phyloP scores from a whole-genome alignment of 2,329 filamentous ascomycete genomes.

The Stylonectria norvegica region DNA sequence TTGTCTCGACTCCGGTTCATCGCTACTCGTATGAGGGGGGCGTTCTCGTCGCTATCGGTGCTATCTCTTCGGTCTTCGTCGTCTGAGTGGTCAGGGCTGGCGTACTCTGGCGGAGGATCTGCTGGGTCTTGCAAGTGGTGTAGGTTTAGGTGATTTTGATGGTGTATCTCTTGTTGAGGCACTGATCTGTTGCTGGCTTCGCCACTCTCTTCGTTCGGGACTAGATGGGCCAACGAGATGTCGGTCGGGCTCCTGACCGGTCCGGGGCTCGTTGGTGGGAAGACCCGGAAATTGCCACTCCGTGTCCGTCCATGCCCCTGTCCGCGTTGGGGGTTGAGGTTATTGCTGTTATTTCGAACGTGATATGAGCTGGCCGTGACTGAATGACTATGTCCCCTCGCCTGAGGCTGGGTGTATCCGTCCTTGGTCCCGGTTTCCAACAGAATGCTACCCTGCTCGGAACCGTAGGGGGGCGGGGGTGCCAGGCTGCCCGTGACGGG shows the following conservation, averaged over 20 bases:
- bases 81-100: constrained; percentile 61
- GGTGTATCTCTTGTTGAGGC: constrained; percentile 25
- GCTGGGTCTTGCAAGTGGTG: constrained; percentile 51
- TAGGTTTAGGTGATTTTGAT: constrained; percentile 37
- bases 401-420: constrained; percentile 43
- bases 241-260: constrained; percentile 90
- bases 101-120: constrained; percentile 68
- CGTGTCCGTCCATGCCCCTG: constrained; percentile 50
- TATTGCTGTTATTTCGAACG: constrained; percentile 42
- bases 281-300: constrained; percentile 74
- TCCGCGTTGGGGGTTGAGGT: constrained; percentile 61
- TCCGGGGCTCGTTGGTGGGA: constrained; percentile 78
- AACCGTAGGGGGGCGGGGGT: constrained; percentile 93
- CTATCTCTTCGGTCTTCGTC: constrained; percentile 51
- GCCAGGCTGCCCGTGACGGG: constrained; percentile 94
- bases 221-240: constrained; percentile 86
- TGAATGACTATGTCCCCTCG: constrained; percentile 47
- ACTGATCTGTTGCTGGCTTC: constrained; percentile 44
- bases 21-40: constrained; percentile 50
- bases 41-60: constrained; percentile 55
- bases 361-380: constrained; percentile 34
- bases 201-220: constrained; percentile 67
- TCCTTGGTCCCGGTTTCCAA: constrained; percentile 77
- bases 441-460: constrained; percentile 93
- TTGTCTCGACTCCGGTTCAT: constrained; percentile 49